Conservation (phyloP, 2,329 filamentous ascomycete genomes). For the Aureobasidium sp. region DNA sequence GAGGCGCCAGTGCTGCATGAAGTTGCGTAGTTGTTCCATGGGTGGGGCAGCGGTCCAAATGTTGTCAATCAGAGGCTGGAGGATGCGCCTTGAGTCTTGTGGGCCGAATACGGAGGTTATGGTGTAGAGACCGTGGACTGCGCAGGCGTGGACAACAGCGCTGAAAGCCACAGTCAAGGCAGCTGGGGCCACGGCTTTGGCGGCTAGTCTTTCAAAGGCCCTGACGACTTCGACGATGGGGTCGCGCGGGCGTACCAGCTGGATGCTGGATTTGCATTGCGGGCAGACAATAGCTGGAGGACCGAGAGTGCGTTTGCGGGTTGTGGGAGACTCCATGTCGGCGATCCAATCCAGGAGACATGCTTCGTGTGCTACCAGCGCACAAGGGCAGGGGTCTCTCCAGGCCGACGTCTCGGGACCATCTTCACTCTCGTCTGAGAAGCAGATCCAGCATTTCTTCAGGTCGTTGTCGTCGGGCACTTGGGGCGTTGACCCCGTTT, state of each 20-base stretch:
- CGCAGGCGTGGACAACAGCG: conserved; percentile 37
- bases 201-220: conserved; percentile 50
- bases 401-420: conserved; percentile 58
- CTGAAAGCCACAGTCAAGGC: conserved; percentile 37
- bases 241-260: conserved; percentile 67
- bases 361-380: conserved; percentile 80
- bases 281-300: conserved; percentile 69
- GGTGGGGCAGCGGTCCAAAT: conserved; percentile 29
- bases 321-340: conserved; percentile 65
- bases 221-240: conserved; percentile 62
- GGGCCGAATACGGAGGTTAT: conserved; percentile 60
- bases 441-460: conserved; percentile 63
- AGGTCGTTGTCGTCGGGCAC: conserved; percentile 30
- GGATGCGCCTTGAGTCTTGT: conserved; percentile 51
- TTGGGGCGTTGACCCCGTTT: background rate
- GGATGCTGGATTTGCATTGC: conserved; percentile 79
- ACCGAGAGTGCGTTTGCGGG: conserved; percentile 38
- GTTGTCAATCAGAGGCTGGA: conserved; percentile 36
- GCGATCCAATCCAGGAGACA: conserved; percentile 89
- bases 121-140: conserved; percentile 54
- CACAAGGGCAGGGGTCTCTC: conserved; percentile 86
- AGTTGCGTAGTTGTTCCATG: conserved; percentile 21
- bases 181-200: conserved; percentile 57
- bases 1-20: conserved; percentile 42
- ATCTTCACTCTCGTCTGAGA: conserved; percentile 59